Base-by-base conservation (phyloP, 257 asterid genomes). In the Ocimum tenuiflorum region DNA sequence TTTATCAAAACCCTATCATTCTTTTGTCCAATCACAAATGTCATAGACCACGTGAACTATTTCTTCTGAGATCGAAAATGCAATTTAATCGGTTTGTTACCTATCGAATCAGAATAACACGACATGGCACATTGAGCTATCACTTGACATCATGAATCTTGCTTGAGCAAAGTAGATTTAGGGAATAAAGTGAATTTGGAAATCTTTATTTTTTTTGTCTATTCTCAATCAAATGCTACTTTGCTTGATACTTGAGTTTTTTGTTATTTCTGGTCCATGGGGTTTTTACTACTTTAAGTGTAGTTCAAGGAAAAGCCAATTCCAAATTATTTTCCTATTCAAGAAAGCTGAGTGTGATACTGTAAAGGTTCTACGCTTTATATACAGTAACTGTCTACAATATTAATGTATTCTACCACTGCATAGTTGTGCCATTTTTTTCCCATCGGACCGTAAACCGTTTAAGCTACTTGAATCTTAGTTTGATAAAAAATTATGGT, bases 121-220 rank as follows among this genome's bases (percentile, higher is more conserved):
- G n/a, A n/a, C n/a, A n/a, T n/a, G n/a, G n/a, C n/a, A n/a, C n/a
- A n/a, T n/a, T n/a, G n/a, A n/a, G n/a, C n/a, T 12, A 38, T 48
- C 17, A 18, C 13, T 48, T 17, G 55, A 19, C 29, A 10, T 49
- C 29, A 41, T 41, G 17, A 41, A 41, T 41, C 15, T 41, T 41
- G n/a, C n/a, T 11, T 3, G 1, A 49, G 5, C 11, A 19, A 19
- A 20, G 49, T 15, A 15, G 27, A 18, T 17, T 8, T 33, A 13
- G 63, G 20, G 52, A 60, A 60, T 60, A 59, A 58, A 57, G 17
- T 31, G 31, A 35, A 29, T 57, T 8, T 35, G 47, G 47, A 35
- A 57, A 60, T 60, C 65, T 59, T 59, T 59, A 59, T 19, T 20
- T 59, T 20, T 59, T 38, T 57, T 57, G 63, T 18, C 11, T 38